phyloP scores from a whole-genome alignment of 352 stramenopile species.

The Pythium aristosporum region DNA sequence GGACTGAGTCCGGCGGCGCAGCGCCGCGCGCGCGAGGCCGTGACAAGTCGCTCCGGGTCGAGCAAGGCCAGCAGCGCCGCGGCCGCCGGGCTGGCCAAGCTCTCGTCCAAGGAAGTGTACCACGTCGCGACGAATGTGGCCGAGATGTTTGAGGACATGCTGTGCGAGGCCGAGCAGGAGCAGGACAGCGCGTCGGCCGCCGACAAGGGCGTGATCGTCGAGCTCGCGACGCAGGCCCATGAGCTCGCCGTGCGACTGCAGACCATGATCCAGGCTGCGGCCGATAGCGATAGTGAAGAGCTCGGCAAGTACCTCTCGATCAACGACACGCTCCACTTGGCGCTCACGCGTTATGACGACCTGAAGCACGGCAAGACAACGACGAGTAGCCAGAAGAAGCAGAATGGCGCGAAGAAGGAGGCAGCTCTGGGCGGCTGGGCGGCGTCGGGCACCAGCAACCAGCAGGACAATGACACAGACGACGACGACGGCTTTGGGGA shows the following conservation, averaged over 20 bases:
- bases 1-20: conserved; percentile 7
- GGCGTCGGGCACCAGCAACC: conserved; percentile 19
- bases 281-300: conserved; percentile 52
- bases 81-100: conserved; percentile 35
- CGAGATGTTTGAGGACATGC: conserved; percentile 87
- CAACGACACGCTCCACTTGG: conserved; percentile 64
- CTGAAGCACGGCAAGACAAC: conserved; percentile 27
- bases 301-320: conserved; percentile 66
- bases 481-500: conserved; percentile 63
- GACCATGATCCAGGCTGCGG: conserved; percentile 58
- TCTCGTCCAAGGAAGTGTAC: conserved; percentile 60
- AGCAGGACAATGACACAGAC: conserved; percentile 32
- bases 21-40: conserved; percentile 5
- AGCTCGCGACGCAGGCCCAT: conserved; percentile 56
- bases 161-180: conserved; percentile 62
- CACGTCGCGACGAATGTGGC: conserved; percentile 62
- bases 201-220: conserved; percentile 62
- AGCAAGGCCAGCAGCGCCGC: conserved; percentile 13
- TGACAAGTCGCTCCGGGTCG: conserved; percentile 8
- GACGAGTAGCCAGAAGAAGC: not conserved
- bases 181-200: conserved; percentile 43
- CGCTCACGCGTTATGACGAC: conserved; percentile 59
- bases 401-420: conserved; percentile 22
- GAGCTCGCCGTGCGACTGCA: conserved; percentile 67
- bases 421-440: conserved; percentile 14